Evolutionary conservation across 78 protist genomes (phyloP), one percentile per base, ranked within the genome.

Genomic region (Acrasis kona): DNA sequence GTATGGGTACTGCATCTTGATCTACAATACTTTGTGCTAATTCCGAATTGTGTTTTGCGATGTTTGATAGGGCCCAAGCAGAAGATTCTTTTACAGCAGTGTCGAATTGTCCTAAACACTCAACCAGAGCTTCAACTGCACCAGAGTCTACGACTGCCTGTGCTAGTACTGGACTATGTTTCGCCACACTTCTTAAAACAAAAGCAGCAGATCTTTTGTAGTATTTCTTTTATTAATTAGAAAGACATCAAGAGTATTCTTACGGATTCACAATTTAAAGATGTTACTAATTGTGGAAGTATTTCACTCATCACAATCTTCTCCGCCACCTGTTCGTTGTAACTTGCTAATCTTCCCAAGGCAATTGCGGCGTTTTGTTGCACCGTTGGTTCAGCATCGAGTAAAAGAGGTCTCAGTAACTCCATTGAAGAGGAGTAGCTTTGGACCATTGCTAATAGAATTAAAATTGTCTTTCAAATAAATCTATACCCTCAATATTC

Each of bases 151-250:
- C 92, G 0, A 93, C 94, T 2, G 90, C 84, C 79, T 86, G 91
- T 0, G 97, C 97, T 0, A 93, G 92, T 58, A 74, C 77, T 2
- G 94, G 87, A 3, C 90, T 80, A 73, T 93, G 97, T 69, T 83
- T 83, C 10, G 94, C 92, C 5, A 93, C 94, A 2, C 92, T 71
- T 0, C 92, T 86, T 34, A 90, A 68, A 19, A 89, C 91, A 41
- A 88, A 87, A 4, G 94, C 91, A 2, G 97, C 97, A 0, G 93
- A 82, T 79, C 90, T 93, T 79, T 93, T 93, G 89, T 85, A 86
- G 75, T 84, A 88, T 0, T n/a, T n/a, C n/a, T n/a, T n/a, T n/a
- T 93, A 91, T 58, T 87, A 89, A 27, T 73, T 0, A n/a, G n/a
- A n/a, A n/a, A n/a, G n/a, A n/a, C n/a, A n/a, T n/a, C n/a, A n/a